Evolutionary conservation across 1,284 basidiomycete genomes (phyloP).

Genomic region (Erythrobasidium hasegawianum): DNA sequence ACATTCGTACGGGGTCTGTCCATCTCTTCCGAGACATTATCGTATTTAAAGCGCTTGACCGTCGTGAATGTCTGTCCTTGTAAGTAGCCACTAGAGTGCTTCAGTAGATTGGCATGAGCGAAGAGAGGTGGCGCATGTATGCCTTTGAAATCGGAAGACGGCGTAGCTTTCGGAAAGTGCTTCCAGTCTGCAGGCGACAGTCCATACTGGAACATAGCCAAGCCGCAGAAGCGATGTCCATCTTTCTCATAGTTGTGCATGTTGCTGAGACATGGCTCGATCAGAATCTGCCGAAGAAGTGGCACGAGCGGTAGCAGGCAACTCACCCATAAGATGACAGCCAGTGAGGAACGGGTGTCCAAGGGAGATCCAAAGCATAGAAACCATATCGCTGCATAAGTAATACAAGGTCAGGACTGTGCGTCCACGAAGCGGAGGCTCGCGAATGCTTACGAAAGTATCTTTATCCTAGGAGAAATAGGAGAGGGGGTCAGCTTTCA

Average conservation of each 20-base stretch:
- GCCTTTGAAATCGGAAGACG: neutral
- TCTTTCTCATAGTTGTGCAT: conserved; percentile 19
- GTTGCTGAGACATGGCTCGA: too few relatives aligned
- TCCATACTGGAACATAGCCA: conserved; percentile 49
- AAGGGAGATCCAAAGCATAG: conserved; percentile 50
- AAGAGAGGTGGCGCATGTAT: conserved; percentile 51
- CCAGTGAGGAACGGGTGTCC: conserved; percentile 51
- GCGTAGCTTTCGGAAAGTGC: conserved; percentile 2
- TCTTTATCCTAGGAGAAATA: conserved; percentile 52
- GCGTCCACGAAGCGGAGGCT: conserved; percentile 40
- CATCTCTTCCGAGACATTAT: conserved; percentile 32
- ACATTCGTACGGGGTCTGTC: conserved; percentile 33
- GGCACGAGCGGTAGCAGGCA: too few relatives aligned
- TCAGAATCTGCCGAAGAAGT: too few relatives aligned
- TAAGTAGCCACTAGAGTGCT: conserved; percentile 48
- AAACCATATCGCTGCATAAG: conserved; percentile 51
- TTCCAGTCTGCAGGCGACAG: conserved; percentile 43
- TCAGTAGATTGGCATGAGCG: conserved; percentile 54
- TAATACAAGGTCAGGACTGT: conserved; percentile 36
- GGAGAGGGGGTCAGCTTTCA: too few relatives aligned
- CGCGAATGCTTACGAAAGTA: conserved; percentile 45
- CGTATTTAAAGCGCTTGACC: conserved; percentile 38
- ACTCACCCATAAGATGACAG: conserved; percentile 49
- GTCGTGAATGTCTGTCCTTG: conserved; percentile 41
- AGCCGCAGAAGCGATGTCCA: conserved; percentile 51